Evolutionary conservation across 345 rosid species (phyloP), one percentile per base, ranked within the genome.

Genomic region (Salix brachista): DNA sequence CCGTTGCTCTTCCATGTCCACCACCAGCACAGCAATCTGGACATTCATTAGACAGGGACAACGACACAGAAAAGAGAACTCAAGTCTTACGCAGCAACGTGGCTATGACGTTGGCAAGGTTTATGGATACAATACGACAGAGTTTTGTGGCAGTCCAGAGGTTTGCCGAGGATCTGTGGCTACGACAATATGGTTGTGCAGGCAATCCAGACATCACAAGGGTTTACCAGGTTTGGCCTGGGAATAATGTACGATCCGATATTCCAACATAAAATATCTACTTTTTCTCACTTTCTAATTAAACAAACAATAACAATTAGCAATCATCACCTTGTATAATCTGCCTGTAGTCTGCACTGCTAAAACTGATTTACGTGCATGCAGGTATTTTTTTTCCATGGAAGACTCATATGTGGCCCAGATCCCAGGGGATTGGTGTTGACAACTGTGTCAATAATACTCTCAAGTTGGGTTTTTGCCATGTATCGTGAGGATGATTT

Each of bases 381-480:
- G 79, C 76, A 85, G 88, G 86, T 86, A 2, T 83, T 86, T 70
- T 83, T 83, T 80, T 86, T 81, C 71, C 86, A 84, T 23, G 88
- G 88, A 10, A 52, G 83, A 64, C 75, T 83, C 8, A 37, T 83
- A 3, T 86, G 82, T 60, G 88, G 88, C 2, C 86, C 88, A 2
- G 85, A 86, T 80, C 88, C 86, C 13, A 81, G 75, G 69, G 88
- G 88, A 13, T 66, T 86, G 34, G 64, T 81, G 19, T 37, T 83
- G 64, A 83, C 86, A 26, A 78, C 70, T 2, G 58, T 78, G 67
- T 80, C 86, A 0, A 81, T 83, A 52, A 30, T 67, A 62, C 56
- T 86, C 62, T 81, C 86, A 69, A 79, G 75, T 83, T 86, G 88
- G 88, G 70, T 81, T 46, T 86, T 83, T 34, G 58, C 85, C 13